Conservation (phyloP, 768 basidiomycete genomes). For the Cyathus striatus region DNA sequence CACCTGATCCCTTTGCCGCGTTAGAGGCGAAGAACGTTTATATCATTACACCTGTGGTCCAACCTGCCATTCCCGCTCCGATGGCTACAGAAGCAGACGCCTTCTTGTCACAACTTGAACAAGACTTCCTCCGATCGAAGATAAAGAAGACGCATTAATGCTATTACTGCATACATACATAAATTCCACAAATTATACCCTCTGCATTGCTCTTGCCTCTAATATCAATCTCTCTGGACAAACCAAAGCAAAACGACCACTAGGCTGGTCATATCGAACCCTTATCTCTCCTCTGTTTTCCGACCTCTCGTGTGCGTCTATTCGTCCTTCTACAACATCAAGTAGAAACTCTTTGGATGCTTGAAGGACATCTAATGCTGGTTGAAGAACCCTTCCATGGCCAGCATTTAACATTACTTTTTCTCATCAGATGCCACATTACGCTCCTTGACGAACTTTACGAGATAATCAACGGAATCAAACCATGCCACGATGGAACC, state of each 20-base stretch:
- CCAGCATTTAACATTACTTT: conserved; percentile 43
- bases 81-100: conserved; percentile 44
- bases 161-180: background rate
- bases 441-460: conserved; percentile 27
- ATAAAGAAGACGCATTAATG: conserved; percentile 14
- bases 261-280: conserved; percentile 39
- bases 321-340: conserved; percentile 39
- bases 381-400: conserved; percentile 38
- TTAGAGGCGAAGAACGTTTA: conserved; percentile 40
- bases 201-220: conserved; percentile 17
- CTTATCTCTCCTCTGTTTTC: conserved; percentile 28
- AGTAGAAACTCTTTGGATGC: conserved; percentile 38
- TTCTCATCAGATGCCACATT: background rate
- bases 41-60: conserved; percentile 8
- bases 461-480: conserved; percentile 33
- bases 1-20: conserved; percentile 43
- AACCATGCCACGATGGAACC: conserved; percentile 52
- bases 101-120: conserved; percentile 63
- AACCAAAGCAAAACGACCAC: conserved; percentile 36
- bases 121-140: conserved; percentile 44
- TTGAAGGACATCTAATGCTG: conserved; percentile 41
- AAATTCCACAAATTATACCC: background rate
- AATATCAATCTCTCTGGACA: conserved; percentile 44
- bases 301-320: conserved; percentile 24
- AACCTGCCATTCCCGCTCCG: conserved; percentile 8